Evolutionary conservation across 2,329 filamentous ascomycete species (phyloP).

Genomic region (Fusarium sp.): DNA sequence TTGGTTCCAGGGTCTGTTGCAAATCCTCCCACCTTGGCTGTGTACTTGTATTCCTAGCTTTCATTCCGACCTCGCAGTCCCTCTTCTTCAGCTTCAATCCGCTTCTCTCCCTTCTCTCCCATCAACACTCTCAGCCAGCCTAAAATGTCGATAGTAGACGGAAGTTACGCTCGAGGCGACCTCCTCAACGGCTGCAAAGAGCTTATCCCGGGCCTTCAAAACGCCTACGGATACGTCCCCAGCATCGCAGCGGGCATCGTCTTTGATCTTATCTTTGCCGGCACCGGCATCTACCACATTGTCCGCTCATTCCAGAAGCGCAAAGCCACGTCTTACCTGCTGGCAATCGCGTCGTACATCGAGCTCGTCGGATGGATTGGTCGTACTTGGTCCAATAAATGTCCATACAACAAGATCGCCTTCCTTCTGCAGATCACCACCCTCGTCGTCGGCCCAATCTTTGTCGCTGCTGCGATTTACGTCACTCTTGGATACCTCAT

Average conservation of each 20-base stretch:
- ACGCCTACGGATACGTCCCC: conserved; percentile 39
- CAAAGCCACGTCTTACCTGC: conserved; percentile 31
- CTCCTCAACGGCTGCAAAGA: conserved; percentile 37
- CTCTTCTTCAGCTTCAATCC: neutral
- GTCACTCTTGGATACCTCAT: conserved; percentile 61
- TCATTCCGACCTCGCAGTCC: neutral
- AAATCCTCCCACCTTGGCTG: neutral
- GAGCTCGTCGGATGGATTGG: conserved; percentile 62
- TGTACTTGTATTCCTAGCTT: neutral
- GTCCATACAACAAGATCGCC: conserved; percentile 60
- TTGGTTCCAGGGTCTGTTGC: conserved; percentile 5
- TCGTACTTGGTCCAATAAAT: conserved; percentile 60
- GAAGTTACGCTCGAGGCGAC: conserved; percentile 33
- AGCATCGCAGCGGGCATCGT: conserved; percentile 35
- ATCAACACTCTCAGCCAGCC: neutral
- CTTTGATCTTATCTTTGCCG: conserved; percentile 33
- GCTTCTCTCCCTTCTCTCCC: neutral
- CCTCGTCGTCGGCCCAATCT: conserved; percentile 58
- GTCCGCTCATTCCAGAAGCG: conserved; percentile 36
- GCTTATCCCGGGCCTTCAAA: conserved; percentile 28
- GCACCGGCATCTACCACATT: conserved; percentile 29
- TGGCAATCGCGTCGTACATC: conserved; percentile 33
- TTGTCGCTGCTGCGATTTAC: conserved; percentile 64
- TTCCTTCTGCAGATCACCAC: conserved; percentile 63
- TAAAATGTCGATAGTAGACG: conserved; percentile 30